Evolutionary conservation across 345 rosid genomes (phyloP), one percentile per base, ranked within the genome.

Genomic region (Raphanus sativus): DNA sequence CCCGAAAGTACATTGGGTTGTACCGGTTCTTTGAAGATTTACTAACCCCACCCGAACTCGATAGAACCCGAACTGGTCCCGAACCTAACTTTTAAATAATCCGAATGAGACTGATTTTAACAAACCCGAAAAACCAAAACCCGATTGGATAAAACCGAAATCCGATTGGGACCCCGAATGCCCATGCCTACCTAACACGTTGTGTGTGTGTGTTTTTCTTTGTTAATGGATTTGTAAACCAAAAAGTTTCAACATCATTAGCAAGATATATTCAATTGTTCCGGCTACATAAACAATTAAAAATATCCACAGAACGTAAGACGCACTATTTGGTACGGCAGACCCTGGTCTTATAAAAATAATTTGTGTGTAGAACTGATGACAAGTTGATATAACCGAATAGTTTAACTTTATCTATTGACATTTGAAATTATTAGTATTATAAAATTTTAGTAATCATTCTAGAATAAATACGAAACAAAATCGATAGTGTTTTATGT

Each of bases 271-370:
- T 65, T 77, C 81, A 77, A 71, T 48, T 30, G 5, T 77, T 65
- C 72, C 76, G 81, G 68, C 81, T 77, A 65, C 28, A n/a, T 17
- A 65, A 6, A 62, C 2, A 15, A 10, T 2, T 4, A 12, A 2
- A n/a, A 33, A 40, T 70, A 55, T 64, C 4, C 32, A 58, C 3
- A 30, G 34, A 77, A 77, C 76, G 71, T 48, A 48, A 48, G 55
- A 48, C 55, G 55, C 55, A 48, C 17, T 48, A n/a, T 17, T 77
- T 77, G 71, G 59, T 70, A 77, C 75, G 73, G 60, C 73, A 60
- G 72, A 24, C 54, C 24, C 55, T 65, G 21, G 16, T 42, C 40
- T 40, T 71, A 42, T 29, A 65, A 42, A 56, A 56, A 71, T 29
- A 32, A 21, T 59, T 42, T 65, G 0, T 40, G 24, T 24, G 59